These are phyloP conservation scores for Chenopodium album DNA, from an alignment of 148 eudicot genomes.

Conservation along the genomic window DNA sequence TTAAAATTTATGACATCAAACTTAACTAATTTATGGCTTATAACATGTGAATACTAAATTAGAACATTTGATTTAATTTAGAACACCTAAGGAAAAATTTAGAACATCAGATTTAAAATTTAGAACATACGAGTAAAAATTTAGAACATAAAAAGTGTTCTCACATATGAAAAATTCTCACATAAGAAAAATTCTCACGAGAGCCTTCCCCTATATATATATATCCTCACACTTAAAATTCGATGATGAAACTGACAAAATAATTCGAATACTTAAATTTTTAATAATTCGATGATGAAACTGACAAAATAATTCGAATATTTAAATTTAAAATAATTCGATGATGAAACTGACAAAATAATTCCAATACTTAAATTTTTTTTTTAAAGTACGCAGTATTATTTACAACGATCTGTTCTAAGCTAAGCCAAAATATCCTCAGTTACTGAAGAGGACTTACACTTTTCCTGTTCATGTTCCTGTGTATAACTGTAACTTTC, in stretches of 20 bases:
- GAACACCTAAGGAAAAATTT: too few species aligned
- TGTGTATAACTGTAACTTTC: background rate
- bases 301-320: background rate
- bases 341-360: background rate
- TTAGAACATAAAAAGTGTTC: too few species aligned
- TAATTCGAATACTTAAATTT: background rate
- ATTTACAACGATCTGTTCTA: constrained; percentile 14
- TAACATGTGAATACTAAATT: too few species aligned
- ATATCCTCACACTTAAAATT: too few species aligned
- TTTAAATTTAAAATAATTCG: background rate
- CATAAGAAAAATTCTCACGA: too few species aligned
- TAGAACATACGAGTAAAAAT: too few species aligned
- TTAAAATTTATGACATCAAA: too few species aligned
- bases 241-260: background rate
- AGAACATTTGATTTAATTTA: too few species aligned
- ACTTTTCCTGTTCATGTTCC: constrained; percentile 1
- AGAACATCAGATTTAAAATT: too few species aligned
- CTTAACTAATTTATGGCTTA: too few species aligned
- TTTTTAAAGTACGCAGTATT: background rate
- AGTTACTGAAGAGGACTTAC: background rate
- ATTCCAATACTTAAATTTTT: background rate
- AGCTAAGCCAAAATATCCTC: background rate
- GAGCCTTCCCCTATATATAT: too few species aligned
- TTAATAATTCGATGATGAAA: background rate
- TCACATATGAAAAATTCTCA: too few species aligned